Evolutionary conservation across 2,329 filamentous ascomycete genomes (phyloP).

Genomic region (Aureobasidium zeae): DNA sequence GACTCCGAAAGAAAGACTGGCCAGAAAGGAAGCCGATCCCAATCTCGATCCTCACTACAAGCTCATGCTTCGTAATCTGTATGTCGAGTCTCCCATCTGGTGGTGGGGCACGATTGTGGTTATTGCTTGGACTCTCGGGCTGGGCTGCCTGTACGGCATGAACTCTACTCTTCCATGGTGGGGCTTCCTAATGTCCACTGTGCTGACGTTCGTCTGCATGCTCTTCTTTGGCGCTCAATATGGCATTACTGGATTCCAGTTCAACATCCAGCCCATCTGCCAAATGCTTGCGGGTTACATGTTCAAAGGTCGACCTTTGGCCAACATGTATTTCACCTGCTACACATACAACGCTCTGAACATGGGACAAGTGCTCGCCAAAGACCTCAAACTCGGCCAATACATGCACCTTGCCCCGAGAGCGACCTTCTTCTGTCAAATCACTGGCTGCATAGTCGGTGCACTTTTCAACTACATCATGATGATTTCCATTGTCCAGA

Average conservation of each 20-base stretch:
- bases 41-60: conserved; percentile 27
- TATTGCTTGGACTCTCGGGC: conserved; percentile 20
- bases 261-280: conserved; percentile 33
- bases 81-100: conserved; percentile 26
- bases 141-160: conserved; percentile 24
- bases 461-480: conserved; percentile 40
- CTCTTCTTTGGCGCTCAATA: conserved; percentile 24
- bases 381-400: conserved; percentile 31
- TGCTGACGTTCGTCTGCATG: conserved; percentile 21
- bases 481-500: conserved; percentile 34
- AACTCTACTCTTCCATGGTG: conserved; percentile 28
- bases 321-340: conserved; percentile 28
- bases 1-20: conserved; percentile 20
- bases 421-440: conserved; percentile 37
- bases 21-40: conserved; percentile 21
- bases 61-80: conserved; percentile 25
- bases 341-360: conserved; percentile 26
- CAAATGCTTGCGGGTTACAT: conserved; percentile 44
- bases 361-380: conserved; percentile 25
- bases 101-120: conserved; percentile 25
- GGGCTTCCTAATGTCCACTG: conserved; percentile 25
- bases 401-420: conserved; percentile 31
- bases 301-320: conserved; percentile 31
- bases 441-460: conserved; percentile 35
- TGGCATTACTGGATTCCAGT: conserved; percentile 32